A percentile compares a stretch with the other conserved stretches of the same genome.
phyloP scores from a whole-genome alignment of 495 filamentous ascomycete genomes.

The Astrothelium macrocarpum region DNA sequence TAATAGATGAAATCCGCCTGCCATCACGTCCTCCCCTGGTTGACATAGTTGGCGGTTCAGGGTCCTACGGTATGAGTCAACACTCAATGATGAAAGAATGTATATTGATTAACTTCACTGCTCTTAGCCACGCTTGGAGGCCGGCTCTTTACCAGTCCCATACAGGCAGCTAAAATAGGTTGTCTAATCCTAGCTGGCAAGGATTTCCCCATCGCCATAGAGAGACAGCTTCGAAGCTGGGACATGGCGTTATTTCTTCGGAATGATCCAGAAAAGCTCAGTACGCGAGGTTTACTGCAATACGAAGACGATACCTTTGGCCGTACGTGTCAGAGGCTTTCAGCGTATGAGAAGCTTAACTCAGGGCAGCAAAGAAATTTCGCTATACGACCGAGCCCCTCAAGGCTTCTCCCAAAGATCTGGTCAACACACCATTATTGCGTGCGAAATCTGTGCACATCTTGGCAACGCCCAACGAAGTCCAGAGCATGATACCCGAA shows the following conservation, averaged over 20 bases:
- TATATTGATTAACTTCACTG: not conserved
- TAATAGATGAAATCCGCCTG: constrained; percentile 12
- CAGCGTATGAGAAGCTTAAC: not conserved
- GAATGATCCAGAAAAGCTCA: not conserved
- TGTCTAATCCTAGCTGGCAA: constrained; percentile 14
- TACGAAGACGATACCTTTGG: constrained; percentile 19
- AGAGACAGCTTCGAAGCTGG: constrained; percentile 1
- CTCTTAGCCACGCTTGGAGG: constrained; percentile 9
- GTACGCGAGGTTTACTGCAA: constrained; percentile 13
- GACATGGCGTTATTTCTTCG: constrained; percentile 7
- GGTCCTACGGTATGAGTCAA: not conserved
- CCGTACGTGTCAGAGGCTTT: constrained; percentile 7
- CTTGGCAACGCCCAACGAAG: constrained; percentile 11
- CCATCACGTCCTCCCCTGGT: constrained; percentile 2
- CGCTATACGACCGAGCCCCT: constrained; percentile 10
- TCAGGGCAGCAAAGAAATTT: constrained; percentile 12
- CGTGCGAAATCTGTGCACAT: constrained; percentile 11
- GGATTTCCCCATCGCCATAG: constrained; percentile 12
- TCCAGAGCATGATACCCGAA: constrained; percentile 1
- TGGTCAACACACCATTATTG: constrained; percentile 7
- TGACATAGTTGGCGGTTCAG: constrained; percentile 12
- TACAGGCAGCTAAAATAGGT: not conserved
- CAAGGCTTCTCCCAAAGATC: constrained; percentile 2
- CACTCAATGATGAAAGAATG: not conserved
- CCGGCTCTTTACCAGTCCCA: constrained; percentile 9